Percentiles rank a stretch among this genome's conserved stretches.
phyloP scores from a whole-genome alignment of 2,329 filamentous ascomycete species.

The Epicoccum nigrum region DNA sequence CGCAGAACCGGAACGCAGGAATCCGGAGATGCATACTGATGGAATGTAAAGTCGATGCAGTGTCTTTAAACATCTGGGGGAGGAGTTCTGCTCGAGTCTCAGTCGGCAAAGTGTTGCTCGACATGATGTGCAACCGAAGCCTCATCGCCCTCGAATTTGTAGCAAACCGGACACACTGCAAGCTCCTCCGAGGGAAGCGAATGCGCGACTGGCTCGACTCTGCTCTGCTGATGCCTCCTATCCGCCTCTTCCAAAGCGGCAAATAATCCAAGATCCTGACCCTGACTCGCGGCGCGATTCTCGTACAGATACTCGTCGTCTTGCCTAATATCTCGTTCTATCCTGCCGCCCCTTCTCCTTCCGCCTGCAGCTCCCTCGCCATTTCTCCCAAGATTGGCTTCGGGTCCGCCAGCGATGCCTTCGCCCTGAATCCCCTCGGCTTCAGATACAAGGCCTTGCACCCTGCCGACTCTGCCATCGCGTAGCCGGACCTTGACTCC shows the following conservation, averaged over 20 bases:
- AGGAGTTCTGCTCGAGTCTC: neutral
- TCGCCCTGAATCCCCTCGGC: conserved; percentile 31
- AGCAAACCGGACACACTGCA: conserved; percentile 68
- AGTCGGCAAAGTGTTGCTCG: conserved; percentile 58
- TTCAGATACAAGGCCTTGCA: conserved; percentile 64
- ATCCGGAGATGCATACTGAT: neutral
- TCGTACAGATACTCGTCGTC: conserved; percentile 43
- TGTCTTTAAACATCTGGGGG: neutral
- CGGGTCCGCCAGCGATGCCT: conserved; percentile 31
- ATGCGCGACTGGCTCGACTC: conserved; percentile 35
- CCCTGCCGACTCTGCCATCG: conserved; percentile 74
- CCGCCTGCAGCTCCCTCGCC: conserved; percentile 23
- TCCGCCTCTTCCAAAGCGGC: conserved; percentile 37
- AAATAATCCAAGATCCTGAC: conserved; percentile 26
- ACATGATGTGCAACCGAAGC: conserved; percentile 72
- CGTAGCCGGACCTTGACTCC: conserved; percentile 78
- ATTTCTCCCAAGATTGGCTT: conserved; percentile 34
- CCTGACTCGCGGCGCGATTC: conserved; percentile 8
- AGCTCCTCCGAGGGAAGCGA: conserved; percentile 19
- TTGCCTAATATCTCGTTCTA: conserved; percentile 38
- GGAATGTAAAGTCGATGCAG: neutral
- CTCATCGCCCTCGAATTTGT: conserved; percentile 70
- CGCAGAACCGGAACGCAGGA: neutral
- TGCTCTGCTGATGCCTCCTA: conserved; percentile 32
- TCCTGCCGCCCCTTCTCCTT: conserved; percentile 21